Conservation (phyloP, 805 yeast genomes). For the Helenozyma rhizophorensis region DNA sequence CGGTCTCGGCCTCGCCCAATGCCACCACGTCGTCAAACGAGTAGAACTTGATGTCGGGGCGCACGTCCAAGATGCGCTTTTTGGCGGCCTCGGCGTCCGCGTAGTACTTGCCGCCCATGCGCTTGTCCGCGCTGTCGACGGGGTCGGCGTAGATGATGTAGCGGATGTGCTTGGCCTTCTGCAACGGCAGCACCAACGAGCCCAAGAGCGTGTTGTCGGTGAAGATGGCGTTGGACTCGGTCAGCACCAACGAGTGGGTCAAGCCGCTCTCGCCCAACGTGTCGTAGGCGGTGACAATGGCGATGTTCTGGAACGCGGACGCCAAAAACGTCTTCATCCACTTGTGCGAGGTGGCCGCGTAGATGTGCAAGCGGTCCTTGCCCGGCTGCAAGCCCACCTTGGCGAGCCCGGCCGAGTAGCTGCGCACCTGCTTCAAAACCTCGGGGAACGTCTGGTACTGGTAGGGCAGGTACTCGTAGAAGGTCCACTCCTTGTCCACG, state of each 20-base stretch:
- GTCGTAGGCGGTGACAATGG: slow-evolving; percentile 94
- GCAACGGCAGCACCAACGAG: slow-evolving; percentile 67
- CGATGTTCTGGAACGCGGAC: slow-evolving; percentile 69
- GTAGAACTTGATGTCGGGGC: slow-evolving; percentile 71
- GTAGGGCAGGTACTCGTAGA: slow-evolving; percentile 74
- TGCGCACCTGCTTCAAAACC: slow-evolving; percentile 44
- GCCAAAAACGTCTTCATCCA: slow-evolving; percentile 91
- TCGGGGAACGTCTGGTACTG: slow-evolving; percentile 59
- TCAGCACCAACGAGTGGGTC: slow-evolving; percentile 79
- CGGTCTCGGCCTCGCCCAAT: slow-evolving; percentile 55
- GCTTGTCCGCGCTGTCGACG: slow-evolving; percentile 57
- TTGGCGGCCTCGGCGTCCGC: slow-evolving; percentile 53
- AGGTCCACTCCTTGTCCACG: slow-evolving; percentile 85
- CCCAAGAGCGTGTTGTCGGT: slow-evolving; percentile 74
- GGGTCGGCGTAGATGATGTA: slow-evolving; percentile 67
- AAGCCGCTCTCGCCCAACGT: slow-evolving; percentile 88
- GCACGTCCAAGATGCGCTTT: slow-evolving; percentile 54
- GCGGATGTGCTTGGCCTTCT: slow-evolving; percentile 56
- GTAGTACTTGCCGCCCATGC: slow-evolving; percentile 59
- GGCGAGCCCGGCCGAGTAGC: slow-evolving; percentile 71
- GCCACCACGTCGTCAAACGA: slow-evolving; percentile 61
- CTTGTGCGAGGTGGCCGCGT: slow-evolving; percentile 79
- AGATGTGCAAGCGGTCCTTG: slow-evolving; percentile 68
- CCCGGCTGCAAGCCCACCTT: slow-evolving; percentile 66
- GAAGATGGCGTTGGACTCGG: slow-evolving; percentile 73